A percentile compares a stretch with the other conserved stretches of the same genome.
These are phyloP conservation scores for Zea mays DNA, from an alignment of 176 grass and related monocot species.

Conservation along the genomic window Zm-B73-REFERENCE-NAM-5.0 NC_050098.1:6892501-6893000, in stretches of 20 bases:
- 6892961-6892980: conserved; percentile 15
- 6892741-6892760: conserved; percentile 45
- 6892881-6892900: background rate
- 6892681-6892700: no score
- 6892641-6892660: background rate
- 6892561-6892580: conserved; percentile 7
- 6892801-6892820: background rate
- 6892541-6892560: background rate
- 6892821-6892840: background rate
- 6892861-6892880: no score
- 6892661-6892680: background rate
- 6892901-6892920: conserved; percentile 1
- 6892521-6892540: no score
- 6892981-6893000: background rate
- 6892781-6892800: background rate
- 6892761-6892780: background rate
- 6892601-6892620: background rate
- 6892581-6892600: no score
- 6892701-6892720: background rate
- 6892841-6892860: background rate
- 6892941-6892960: background rate
- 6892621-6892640: background rate
- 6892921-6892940: no score
- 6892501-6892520: no score
- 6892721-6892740: background rate